Evolutionary conservation across 371 early-diverging fungal genomes (phyloP), one percentile per base, ranked within the genome.

Genomic region (Synchytrium microbalum): DNA sequence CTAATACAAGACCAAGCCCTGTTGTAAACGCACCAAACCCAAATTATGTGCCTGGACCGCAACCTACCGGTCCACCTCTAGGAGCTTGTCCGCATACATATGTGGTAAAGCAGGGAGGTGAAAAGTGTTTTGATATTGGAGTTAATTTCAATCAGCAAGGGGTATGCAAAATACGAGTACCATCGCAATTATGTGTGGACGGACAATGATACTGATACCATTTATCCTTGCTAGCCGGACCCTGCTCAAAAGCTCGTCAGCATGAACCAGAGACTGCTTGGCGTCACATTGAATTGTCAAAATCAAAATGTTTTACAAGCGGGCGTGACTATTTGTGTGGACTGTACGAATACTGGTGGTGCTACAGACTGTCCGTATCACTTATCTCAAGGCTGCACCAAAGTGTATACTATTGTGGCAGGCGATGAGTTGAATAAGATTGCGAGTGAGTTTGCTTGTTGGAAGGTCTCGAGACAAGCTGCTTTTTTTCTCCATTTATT

Each of bases 401-500:
- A 38, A 19, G 19, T 10, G 10, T 19, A 38, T 38, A 38, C 46
- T 10, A 38, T 38, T 38, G 46, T 38, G 5, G 5, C 46, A 10
- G 46, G 46, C 19, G 46, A 38, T 38, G 46, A 38, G 19, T 38
- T 38, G 46, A 38, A 38, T 19, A 38, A 38, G 46, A 5, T 38
- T 38, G 46, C 46, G n/a, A n/a, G n/a, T n/a, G n/a, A n/a, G n/a
- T n/a, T n/a, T n/a, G n/a, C n/a, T n/a, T n/a, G n/a, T n/a, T n/a
- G n/a, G n/a, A n/a, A n/a, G n/a, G n/a, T n/a, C 23, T 10, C 13
- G n/a, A 57, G n/a, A 57, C 57, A 27, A 25, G 30, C 57, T 69
- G 79, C 79, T n/a, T n/a, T n/a, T n/a, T n/a, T n/a, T n/a, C n/a
- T n/a, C n/a, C n/a, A n/a, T n/a, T n/a, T n/a, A n/a, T n/a, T n/a